phyloP scores from a whole-genome alignment of 371 early-diverging fungal genomes.

The Syncephalis plumigaleata region DNA sequence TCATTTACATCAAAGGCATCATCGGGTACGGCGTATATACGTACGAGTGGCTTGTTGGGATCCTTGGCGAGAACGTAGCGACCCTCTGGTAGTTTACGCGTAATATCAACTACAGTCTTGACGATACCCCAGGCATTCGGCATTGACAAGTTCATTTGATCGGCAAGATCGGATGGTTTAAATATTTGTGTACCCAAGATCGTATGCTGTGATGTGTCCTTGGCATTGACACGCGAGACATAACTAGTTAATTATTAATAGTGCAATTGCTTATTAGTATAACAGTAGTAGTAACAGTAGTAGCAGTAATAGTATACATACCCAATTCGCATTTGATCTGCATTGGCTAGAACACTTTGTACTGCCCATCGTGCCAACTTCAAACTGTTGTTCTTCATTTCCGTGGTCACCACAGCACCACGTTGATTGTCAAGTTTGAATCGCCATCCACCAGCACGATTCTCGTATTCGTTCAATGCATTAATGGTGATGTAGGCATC shows the following conservation, averaged over 20 bases:
- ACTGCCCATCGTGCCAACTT: constrained; percentile 90
- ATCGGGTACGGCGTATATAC: constrained; percentile 55
- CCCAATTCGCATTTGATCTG: constrained; percentile 83
- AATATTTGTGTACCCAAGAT: constrained; percentile 72
- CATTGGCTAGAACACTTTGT: constrained; percentile 75
- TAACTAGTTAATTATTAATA: constrained; percentile 14
- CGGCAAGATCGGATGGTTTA: constrained; percentile 81
- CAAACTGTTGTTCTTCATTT: constrained; percentile 93
- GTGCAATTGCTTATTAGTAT: not conserved
- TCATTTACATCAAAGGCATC: constrained; percentile 42
- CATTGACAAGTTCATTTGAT: constrained; percentile 74
- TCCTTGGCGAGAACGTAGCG: constrained; percentile 90
- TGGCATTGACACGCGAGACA: constrained; percentile 57
- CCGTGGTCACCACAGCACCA: constrained; percentile 92
- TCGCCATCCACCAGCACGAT: constrained; percentile 83
- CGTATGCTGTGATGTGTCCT: constrained; percentile 66
- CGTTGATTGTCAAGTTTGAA: constrained; percentile 87
- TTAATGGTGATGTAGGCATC: constrained; percentile 50
- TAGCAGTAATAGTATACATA: constrained; percentile 9
- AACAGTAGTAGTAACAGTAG: too few species aligned
- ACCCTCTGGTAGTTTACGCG: constrained; percentile 72
- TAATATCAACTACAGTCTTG: constrained; percentile 79
- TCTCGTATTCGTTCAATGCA: constrained; percentile 87
- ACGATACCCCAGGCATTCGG: constrained; percentile 90
- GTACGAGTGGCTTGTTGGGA: constrained; percentile 80